Evolutionary conservation across 306 rosid species (phyloP).

Genomic region (Quercus mongolica): DNA sequence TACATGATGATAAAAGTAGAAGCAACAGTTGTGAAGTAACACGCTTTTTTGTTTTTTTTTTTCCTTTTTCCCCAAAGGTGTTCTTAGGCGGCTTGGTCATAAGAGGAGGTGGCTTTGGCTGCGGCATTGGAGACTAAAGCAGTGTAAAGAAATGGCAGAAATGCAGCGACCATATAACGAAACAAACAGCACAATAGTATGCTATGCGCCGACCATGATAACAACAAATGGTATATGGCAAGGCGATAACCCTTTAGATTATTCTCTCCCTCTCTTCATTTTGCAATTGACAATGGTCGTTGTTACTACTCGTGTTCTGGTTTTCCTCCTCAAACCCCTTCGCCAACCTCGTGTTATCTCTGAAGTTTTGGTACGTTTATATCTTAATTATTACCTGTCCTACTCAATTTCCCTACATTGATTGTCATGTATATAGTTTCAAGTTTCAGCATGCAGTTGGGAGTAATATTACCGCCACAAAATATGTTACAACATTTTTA

Average conservation of each 20-base stretch:
- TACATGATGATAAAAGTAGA: background rate
- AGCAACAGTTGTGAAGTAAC: background rate
- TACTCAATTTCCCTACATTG: too few species aligned
- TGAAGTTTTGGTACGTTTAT: constrained; percentile 65
- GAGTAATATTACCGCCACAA: too few species aligned
- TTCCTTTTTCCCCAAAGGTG: too few species aligned
- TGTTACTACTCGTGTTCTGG: constrained; percentile 56
- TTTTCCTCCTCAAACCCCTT: constrained; percentile 73
- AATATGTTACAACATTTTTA: too few species aligned
- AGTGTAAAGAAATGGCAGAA: background rate
- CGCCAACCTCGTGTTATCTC: constrained; percentile 95
- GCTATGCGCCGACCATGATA: constrained; percentile 85
- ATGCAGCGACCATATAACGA: background rate
- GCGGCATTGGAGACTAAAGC: background rate
- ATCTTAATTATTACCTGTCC: background rate
- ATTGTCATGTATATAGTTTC: background rate
- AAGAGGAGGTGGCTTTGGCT: constrained; percentile 7
- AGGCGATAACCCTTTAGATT: constrained; percentile 92
- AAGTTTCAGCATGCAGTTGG: background rate
- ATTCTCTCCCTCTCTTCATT: constrained; percentile 91
- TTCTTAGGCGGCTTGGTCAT: background rate
- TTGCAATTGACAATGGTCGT: constrained; percentile 74
- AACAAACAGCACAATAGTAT: constrained; percentile 44
- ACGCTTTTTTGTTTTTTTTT: background rate
- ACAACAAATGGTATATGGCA: constrained; percentile 96